These are phyloP conservation scores for Populus davidiana DNA, from an alignment of 345 rosid species.

Conservation along the genomic window DNA sequence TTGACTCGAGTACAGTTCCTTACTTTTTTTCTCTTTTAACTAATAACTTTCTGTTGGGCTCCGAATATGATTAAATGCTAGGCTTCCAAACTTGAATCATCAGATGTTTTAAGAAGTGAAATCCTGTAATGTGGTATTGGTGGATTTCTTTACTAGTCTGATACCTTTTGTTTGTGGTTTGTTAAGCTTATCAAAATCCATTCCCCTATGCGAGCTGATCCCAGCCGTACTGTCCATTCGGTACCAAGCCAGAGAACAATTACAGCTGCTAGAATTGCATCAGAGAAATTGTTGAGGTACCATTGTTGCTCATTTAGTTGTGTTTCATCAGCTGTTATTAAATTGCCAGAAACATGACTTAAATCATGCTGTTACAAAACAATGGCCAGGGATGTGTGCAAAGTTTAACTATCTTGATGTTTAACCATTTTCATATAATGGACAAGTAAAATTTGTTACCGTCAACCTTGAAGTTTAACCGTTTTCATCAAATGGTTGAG, in stretches of 20 bases:
- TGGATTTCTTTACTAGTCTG: not conserved
- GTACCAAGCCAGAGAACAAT: constrained; percentile 60
- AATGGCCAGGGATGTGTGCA: not conserved
- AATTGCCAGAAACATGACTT: not conserved
- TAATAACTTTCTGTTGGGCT: not conserved
- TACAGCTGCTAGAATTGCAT: constrained; percentile 71
- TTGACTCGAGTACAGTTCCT: not conserved
- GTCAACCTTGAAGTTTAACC: not conserved
- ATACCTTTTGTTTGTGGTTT: constrained; percentile 16
- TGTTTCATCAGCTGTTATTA: not conserved
- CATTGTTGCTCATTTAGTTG: not conserved
- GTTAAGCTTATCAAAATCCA: constrained; percentile 85
- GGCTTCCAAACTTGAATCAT: not conserved
- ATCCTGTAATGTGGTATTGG: not conserved
- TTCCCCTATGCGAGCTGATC: constrained; percentile 90
- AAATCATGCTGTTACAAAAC: not conserved
- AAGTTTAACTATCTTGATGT: not conserved
- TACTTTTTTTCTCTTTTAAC: not conserved
- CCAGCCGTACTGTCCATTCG: constrained; percentile 64
- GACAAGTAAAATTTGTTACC: not conserved
- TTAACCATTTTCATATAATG: not conserved
- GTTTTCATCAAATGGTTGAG: not conserved
- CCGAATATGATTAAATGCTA: not conserved
- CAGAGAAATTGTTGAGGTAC: constrained; percentile 84
- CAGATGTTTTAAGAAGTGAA: not conserved